These are phyloP conservation scores for Geoglossum cookeanum DNA, from an alignment of 2,329 filamentous ascomycete species.

Conservation along the genomic window DNA sequence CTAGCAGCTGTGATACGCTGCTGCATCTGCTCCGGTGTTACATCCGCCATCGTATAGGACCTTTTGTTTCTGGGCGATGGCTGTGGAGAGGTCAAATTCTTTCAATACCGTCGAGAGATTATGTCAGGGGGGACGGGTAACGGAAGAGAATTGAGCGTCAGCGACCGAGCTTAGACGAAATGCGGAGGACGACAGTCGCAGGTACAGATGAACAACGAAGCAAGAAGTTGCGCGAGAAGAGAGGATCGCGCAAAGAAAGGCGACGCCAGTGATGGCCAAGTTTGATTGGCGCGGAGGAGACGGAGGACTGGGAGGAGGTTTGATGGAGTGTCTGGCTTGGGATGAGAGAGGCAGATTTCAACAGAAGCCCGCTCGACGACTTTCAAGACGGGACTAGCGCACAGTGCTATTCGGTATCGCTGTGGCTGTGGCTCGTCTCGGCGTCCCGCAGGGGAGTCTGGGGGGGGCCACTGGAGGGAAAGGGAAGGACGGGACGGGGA, in stretches of 20 bases:
- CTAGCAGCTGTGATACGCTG: slow-evolving; percentile 80
- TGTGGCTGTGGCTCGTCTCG: not conserved
- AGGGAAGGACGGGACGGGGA: not conserved
- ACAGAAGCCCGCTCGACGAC: not conserved
- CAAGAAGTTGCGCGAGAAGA: not conserved
- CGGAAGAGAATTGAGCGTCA: not conserved
- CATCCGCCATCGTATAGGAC: slow-evolving; percentile 1
- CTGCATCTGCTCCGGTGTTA: slow-evolving; percentile 49
- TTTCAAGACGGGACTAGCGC: not conserved
- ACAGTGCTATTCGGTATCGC: not conserved
- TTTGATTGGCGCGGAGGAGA: not conserved
- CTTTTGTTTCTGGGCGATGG: not conserved
- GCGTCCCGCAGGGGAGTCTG: too few relatives aligned
- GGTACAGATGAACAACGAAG: not conserved
- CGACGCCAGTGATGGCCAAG: not conserved
- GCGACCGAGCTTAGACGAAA: slow-evolving; percentile 2
- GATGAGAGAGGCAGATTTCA: not conserved
- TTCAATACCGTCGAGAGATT: not conserved
- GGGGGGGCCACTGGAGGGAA: too few relatives aligned
- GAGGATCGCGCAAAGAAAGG: not conserved
- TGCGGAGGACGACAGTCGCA: not conserved
- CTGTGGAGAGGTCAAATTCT: not conserved
- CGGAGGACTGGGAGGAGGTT: not conserved
- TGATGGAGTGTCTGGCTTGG: not conserved
- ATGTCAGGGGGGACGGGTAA: slow-evolving; percentile 1